phyloP scores from a whole-genome alignment of 306 rosid genomes.

The Amphicarpaea edgeworthii region DNA sequence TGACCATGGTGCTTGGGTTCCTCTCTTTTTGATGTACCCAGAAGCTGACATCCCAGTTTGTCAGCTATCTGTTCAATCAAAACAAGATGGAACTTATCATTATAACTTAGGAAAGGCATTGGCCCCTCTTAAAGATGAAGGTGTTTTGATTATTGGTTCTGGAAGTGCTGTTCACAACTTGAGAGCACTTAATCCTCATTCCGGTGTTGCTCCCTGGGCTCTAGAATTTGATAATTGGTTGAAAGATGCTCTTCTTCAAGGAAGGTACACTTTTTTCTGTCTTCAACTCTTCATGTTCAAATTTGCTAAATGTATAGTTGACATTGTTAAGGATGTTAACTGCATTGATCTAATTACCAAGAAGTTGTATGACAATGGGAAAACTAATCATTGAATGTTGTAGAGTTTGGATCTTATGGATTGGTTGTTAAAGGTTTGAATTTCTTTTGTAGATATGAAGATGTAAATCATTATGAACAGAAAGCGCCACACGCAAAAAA shows the following conservation, averaged over 20 bases:
- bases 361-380: constrained; percentile 4
- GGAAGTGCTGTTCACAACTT: constrained; percentile 88
- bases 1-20: constrained; percentile 96
- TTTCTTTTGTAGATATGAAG: constrained; percentile 65
- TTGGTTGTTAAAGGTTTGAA: constrained; percentile 31
- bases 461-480: constrained; percentile 68
- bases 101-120: constrained; percentile 75
- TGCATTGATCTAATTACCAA: background rate
- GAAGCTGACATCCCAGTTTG: constrained; percentile 86
- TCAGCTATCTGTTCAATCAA: constrained; percentile 76
- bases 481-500: constrained; percentile 78
- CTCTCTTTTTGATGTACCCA: constrained; percentile 83
- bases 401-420: constrained; percentile 35
- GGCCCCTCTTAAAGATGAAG: constrained; percentile 82
- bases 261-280: constrained; percentile 59
- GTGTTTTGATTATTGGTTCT: constrained; percentile 78
- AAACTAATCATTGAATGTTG: constrained; percentile 3
- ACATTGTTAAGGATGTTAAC: constrained; percentile 11
- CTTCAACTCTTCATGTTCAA: background rate
- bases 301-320: constrained; percentile 32
- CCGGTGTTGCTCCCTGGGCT: constrained; percentile 64
- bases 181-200: constrained; percentile 30
- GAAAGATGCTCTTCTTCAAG: constrained; percentile 65
- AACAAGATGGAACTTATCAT: constrained; percentile 64
- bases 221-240: constrained; percentile 85